Evolutionary conservation across 2,329 filamentous ascomycete species (phyloP).

Genomic region (Fusarium sulawesiense): DNA sequence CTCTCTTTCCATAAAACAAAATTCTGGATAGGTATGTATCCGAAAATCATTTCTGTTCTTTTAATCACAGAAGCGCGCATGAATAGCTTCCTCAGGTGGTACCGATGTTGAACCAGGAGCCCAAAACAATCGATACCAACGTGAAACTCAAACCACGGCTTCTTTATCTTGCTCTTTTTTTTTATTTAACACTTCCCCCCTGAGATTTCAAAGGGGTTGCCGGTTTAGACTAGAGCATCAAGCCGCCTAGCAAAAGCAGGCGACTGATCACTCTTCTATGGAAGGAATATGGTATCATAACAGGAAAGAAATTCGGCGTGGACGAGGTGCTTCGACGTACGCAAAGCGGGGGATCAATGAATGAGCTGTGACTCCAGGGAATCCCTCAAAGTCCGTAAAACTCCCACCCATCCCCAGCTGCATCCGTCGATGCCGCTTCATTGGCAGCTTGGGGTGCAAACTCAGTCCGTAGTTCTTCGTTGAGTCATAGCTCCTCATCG

Average conservation of each 20-base stretch:
- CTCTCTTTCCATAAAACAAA: slow-evolving; percentile 1
- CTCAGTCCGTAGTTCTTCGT: slow-evolving; percentile 73
- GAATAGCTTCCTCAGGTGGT: slow-evolving; percentile 9
- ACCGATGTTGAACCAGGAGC: slow-evolving; percentile 3
- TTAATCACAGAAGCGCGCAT: slow-evolving; percentile 31
- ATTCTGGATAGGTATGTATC: slow-evolving; percentile 17
- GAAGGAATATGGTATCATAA: slow-evolving; percentile 49
- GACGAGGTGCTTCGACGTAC: slow-evolving; percentile 20
- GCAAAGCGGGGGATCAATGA: background rate
- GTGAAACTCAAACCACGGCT: slow-evolving; percentile 17
- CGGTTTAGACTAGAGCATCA: slow-evolving; percentile 28
- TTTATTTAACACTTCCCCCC: slow-evolving; percentile 4
- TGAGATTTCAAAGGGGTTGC: slow-evolving; percentile 11
- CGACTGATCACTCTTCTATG: slow-evolving; percentile 44
- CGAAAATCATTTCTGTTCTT: slow-evolving; percentile 32
- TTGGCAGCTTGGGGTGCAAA: slow-evolving; percentile 57
- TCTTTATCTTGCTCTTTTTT: slow-evolving; percentile 20
- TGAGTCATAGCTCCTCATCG: slow-evolving; percentile 89
- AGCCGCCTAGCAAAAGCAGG: slow-evolving; percentile 26
- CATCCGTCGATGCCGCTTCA: slow-evolving; percentile 43
- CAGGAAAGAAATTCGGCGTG: slow-evolving; percentile 45
- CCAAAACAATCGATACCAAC: slow-evolving; percentile 8
- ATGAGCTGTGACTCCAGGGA: background rate
- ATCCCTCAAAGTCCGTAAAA: slow-evolving; percentile 68
- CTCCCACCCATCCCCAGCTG: slow-evolving; percentile 69